Percentiles rank a stretch among this genome's conserved stretches.
phyloP scores from a whole-genome alignment of 768 basidiomycete genomes.

The Agrocybe chaxingu region DNA sequence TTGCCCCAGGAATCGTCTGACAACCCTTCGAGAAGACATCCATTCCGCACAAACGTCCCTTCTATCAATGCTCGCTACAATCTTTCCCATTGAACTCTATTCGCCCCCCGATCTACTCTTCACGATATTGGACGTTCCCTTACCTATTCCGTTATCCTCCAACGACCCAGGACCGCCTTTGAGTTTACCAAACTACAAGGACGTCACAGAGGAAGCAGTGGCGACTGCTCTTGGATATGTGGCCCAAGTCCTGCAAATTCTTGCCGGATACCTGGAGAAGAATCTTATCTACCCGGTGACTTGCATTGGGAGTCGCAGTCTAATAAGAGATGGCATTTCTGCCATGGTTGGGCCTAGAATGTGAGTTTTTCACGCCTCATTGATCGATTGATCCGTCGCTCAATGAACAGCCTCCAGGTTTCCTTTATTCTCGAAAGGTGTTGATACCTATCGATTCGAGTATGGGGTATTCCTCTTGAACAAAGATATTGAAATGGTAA shows the following conservation, averaged over 20 bases:
- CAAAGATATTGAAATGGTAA: constrained; percentile 94
- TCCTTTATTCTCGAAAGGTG: constrained; percentile 90
- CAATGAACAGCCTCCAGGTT: constrained; percentile 57
- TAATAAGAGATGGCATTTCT: constrained; percentile 90
- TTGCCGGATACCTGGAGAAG: constrained; percentile 76
- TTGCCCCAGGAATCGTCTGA: constrained; percentile 4
- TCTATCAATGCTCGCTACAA: constrained; percentile 65
- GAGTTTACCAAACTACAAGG: constrained; percentile 56
- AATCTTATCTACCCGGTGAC: constrained; percentile 86
- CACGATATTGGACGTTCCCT: constrained; percentile 81
- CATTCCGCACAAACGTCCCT: constrained; percentile 55
- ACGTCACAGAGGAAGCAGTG: constrained; percentile 79
- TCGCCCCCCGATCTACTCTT: constrained; percentile 86
- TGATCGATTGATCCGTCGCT: not conserved
- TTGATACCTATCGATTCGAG: constrained; percentile 95
- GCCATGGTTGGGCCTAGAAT: constrained; percentile 94
- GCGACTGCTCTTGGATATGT: constrained; percentile 91
- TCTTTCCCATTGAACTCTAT: constrained; percentile 88
- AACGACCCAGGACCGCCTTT: constrained; percentile 86
- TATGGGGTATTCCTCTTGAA: constrained; percentile 97
- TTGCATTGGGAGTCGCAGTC: constrained; percentile 84
- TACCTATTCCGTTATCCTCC: constrained; percentile 77
- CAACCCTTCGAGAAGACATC: constrained; percentile 5
- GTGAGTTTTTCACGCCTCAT: constrained; percentile 42
- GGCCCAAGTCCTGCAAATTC: constrained; percentile 79